Conservation (phyloP, 768 basidiomycete genomes). For the Boletus coccyginus region DNA sequence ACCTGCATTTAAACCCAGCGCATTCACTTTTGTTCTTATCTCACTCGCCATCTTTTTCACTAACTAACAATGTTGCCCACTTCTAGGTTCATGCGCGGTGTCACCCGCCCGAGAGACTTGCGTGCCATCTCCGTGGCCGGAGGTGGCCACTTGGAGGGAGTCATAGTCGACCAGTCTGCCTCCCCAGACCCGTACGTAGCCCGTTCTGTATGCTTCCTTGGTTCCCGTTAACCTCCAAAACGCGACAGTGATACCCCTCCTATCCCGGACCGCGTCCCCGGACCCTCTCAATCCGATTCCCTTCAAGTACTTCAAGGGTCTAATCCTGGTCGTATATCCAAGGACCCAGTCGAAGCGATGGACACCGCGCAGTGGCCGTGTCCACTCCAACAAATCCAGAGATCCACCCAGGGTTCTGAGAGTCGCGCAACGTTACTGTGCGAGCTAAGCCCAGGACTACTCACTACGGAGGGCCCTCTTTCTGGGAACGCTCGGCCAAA, state of each 20-base stretch:
- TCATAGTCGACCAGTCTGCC: slow-evolving; percentile 31
- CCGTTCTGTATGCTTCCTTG: slow-evolving; percentile 27
- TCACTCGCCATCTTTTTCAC: neutral
- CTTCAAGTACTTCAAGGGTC: neutral
- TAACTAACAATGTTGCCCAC: slow-evolving; percentile 11
- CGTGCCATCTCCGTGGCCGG: slow-evolving; percentile 36
- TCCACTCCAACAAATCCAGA: too few relatives aligned
- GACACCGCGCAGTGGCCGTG: neutral
- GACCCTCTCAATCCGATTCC: neutral
- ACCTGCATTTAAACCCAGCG: slow-evolving; percentile 7
- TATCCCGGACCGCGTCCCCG: slow-evolving; percentile 23
- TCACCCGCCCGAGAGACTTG: slow-evolving; percentile 38
- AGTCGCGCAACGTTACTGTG: neutral
- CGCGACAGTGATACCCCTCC: slow-evolving; percentile 32
- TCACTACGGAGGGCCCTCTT: neutral
- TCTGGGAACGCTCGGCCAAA: too few relatives aligned
- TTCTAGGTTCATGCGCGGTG: slow-evolving; percentile 38
- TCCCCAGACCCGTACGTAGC: slow-evolving; percentile 35
- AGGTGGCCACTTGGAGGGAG: slow-evolving; percentile 31
- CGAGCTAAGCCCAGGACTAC: neutral
- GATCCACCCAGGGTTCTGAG: neutral
- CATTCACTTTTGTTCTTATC: neutral
- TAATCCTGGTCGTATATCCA: too few relatives aligned
- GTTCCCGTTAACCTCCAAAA: slow-evolving; percentile 32
- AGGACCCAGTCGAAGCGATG: neutral